Percentiles rank a stretch among this genome's conserved stretches.
phyloP scores from a whole-genome alignment of 208 protist genomes.

The Wallacemonas collosoma region DNA sequence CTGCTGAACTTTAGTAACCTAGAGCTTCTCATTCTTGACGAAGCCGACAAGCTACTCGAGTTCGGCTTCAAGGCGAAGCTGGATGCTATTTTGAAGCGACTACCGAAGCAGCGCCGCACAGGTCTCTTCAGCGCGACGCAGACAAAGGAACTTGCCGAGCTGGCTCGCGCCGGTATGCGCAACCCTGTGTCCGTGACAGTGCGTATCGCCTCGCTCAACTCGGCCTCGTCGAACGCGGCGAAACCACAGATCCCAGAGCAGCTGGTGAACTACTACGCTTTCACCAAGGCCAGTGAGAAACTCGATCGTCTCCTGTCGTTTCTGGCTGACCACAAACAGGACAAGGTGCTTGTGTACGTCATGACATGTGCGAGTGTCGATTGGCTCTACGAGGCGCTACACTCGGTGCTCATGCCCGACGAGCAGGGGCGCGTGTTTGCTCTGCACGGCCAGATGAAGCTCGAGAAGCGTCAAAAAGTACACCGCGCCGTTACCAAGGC shows the following conservation, averaged over 20 bases:
- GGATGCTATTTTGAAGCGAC: conserved; percentile 84
- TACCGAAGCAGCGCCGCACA: conserved; percentile 92
- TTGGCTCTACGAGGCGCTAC: conserved; percentile 84
- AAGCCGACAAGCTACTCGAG: conserved; percentile 93
- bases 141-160: conserved; percentile 89
- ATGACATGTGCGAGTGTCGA: conserved; percentile 93
- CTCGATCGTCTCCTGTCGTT: conserved; percentile 88
- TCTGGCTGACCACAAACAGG: conserved; percentile 46
- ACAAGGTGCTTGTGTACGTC: conserved; percentile 93
- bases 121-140: conserved; percentile 94
- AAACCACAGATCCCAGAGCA: conserved; percentile 90
- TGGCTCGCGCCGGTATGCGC: conserved; percentile 89
- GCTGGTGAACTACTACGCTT: conserved; percentile 88
- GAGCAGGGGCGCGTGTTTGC: conserved; percentile 69
- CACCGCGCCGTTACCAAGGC: conserved; percentile 69
- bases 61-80: conserved; percentile 94
- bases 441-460: conserved; percentile 93
- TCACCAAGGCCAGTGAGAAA: conserved; percentile 79
- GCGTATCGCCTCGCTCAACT: conserved; percentile 54
- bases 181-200: conserved; percentile 91
- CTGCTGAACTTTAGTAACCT: conserved; percentile 81
- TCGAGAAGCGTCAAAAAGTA: conserved; percentile 86
- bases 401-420: conserved; percentile 59
- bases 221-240: conserved; percentile 33
- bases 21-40: conserved; percentile 93